Base-by-base conservation (phyloP, 306 rosid genomes). In the Quercus agrifolia region DNA sequence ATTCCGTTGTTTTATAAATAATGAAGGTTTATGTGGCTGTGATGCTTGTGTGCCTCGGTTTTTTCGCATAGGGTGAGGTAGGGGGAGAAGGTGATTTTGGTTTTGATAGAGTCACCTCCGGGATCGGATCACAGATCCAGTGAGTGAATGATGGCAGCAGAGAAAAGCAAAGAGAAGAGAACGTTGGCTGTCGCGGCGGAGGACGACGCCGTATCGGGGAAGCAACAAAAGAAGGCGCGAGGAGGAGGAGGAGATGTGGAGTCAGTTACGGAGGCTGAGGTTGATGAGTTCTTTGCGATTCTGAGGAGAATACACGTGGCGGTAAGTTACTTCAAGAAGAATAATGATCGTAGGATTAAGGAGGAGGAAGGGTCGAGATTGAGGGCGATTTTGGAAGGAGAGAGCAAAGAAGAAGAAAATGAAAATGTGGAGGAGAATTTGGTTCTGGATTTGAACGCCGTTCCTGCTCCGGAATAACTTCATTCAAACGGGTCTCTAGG, bases 241-340 rank as follows among this genome's bases (percentile, higher is more conserved):
- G 76, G 80, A 25, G 23, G 23, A 23, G 23, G 23, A 23, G 79
- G 18, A 31, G 23, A 52, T 19, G 21, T 21, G 80, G 51, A 20
- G 54, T 55, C 56, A 7, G 88, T 66, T 30, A 72, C 71, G 5
- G 88, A 88, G 30, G 85, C 84, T 6, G 91, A 83, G 78, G 85
- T 86, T 13, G 89, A 88, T 61, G 88, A 88, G 80, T 88, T 88
- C 77, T 81, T 38, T 23, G 80, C 86, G 25, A 83, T 88, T 51
- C 76, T 88, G 61, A 74, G 78, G 49, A 81, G 85, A 49, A 81
- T 88, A 1, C 78, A 79, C 71, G 31, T 30, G 56, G 83, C 83
- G 8, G 75, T 72, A 18, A 80, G 14, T 25, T 69, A 81, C 76
- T 85, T 88, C 69, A 79, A 74, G 78, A 71, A 25, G 54, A 71